Conservation (phyloP, 352 stramenopile species). For the Globisporangium iwayamae region DNA sequence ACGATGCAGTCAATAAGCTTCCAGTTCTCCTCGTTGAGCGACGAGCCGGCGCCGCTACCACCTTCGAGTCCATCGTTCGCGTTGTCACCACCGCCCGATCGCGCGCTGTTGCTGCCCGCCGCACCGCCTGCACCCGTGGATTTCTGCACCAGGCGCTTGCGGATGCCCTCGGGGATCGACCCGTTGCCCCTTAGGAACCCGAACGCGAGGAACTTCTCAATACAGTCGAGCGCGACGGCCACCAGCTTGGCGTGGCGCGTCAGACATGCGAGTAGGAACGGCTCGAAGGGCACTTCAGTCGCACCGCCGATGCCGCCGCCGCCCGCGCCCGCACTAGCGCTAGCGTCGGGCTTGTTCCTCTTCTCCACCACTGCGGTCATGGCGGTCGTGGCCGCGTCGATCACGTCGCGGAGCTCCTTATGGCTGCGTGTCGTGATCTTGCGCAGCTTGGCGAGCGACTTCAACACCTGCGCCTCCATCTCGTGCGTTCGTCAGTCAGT, state of each 20-base stretch:
- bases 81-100: slow-evolving; percentile 1
- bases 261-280: slow-evolving; percentile 68
- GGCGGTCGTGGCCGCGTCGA: slow-evolving; percentile 49
- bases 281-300: slow-evolving; percentile 64
- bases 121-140: slow-evolving; percentile 17
- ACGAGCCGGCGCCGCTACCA: slow-evolving; percentile 12
- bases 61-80: slow-evolving; percentile 17
- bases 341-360: slow-evolving; percentile 19
- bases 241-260: slow-evolving; percentile 77
- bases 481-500: background rate
- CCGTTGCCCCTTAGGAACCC: slow-evolving; percentile 73
- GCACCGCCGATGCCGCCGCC: slow-evolving; percentile 25
- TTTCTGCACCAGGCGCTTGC: slow-evolving; percentile 65
- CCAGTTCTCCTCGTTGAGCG: slow-evolving; percentile 50
- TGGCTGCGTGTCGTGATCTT: slow-evolving; percentile 72
- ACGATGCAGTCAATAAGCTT: slow-evolving; percentile 88
- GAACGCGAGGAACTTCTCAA: slow-evolving; percentile 90
- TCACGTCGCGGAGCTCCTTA: slow-evolving; percentile 66
- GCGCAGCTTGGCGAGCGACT: slow-evolving; percentile 73
- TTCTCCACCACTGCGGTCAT: slow-evolving; percentile 36
- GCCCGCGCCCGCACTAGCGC: background rate
- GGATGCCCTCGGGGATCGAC: slow-evolving; percentile 54
- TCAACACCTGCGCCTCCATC: slow-evolving; percentile 70
- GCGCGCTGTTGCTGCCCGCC: slow-evolving; percentile 14
- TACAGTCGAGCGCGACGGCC: slow-evolving; percentile 78